Evolutionary conservation across 805 yeast species (phyloP).

Genomic region (Helenozyma baotianmanensis): DNA sequence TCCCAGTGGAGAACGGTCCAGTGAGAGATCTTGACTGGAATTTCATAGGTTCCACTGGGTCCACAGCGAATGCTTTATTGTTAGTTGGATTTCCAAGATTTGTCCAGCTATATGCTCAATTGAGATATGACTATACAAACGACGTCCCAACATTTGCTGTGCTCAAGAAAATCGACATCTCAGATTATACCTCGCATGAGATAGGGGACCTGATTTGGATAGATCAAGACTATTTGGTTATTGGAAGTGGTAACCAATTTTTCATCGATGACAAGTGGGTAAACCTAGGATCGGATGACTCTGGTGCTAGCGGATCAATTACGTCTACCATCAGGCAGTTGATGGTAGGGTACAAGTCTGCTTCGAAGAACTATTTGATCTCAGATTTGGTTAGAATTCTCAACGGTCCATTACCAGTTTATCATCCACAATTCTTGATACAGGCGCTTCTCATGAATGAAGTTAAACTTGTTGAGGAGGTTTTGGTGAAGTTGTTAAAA

Average conservation of each 20-base stretch:
- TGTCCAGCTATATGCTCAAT: slow-evolving; percentile 70
- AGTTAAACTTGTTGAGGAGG: slow-evolving; percentile 47
- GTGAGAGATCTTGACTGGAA: slow-evolving; percentile 89
- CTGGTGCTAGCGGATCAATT: slow-evolving; percentile 23
- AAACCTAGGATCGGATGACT: slow-evolving; percentile 22
- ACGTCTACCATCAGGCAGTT: slow-evolving; percentile 49
- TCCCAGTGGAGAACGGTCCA: slow-evolving; percentile 24
- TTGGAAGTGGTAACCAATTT: slow-evolving; percentile 87
- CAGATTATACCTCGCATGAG: slow-evolving; percentile 66
- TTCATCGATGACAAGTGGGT: slow-evolving; percentile 71
- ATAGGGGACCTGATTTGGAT: slow-evolving; percentile 93
- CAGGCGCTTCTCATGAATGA: slow-evolving; percentile 68
- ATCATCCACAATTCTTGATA: slow-evolving; percentile 84
- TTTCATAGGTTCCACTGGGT: slow-evolving; percentile 41
- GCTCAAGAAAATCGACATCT: slow-evolving; percentile 67
- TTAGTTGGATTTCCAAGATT: slow-evolving; percentile 71
- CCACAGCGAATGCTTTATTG: slow-evolving; percentile 53
- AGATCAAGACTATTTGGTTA: slow-evolving; percentile 68
- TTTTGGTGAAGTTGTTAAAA: slow-evolving; percentile 51
- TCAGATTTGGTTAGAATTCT: slow-evolving; percentile 69
- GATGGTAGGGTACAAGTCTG: slow-evolving; percentile 25
- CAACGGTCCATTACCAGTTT: slow-evolving; percentile 86
- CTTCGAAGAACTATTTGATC: slow-evolving; percentile 36
- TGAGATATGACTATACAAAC: slow-evolving; percentile 86
- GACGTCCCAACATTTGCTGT: slow-evolving; percentile 71